These are phyloP conservation scores for Debaryomyces fabryi DNA, from an alignment of 1,139 yeast genomes.

Conservation along the genomic window DNA sequence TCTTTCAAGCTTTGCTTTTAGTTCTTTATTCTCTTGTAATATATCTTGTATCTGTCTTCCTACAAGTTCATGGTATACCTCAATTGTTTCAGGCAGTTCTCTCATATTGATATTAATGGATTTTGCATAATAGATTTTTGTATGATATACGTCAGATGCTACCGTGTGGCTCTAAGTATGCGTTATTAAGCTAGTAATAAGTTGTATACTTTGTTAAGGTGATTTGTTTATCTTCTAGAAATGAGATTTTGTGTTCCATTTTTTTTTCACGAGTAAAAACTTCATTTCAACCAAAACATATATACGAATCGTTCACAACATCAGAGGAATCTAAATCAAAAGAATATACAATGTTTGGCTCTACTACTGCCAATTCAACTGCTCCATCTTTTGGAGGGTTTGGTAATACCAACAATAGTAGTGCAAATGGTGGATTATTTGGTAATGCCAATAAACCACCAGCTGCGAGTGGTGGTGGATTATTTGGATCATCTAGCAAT, in stretches of 20 bases:
- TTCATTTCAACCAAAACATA: not conserved
- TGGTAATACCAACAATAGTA: constrained; percentile 13
- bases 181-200: not conserved
- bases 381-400: constrained; percentile 22
- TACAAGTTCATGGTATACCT: constrained; percentile 2
- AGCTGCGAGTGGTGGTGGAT: constrained; percentile 21
- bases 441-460: constrained; percentile 15
- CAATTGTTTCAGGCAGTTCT: not conserved
- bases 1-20: not conserved
- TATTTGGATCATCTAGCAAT: constrained; percentile 23
- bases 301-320: not conserved
- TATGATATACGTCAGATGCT: not conserved
- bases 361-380: constrained; percentile 15
- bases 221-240: constrained; percentile 1
- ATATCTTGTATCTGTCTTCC: constrained; percentile 8
- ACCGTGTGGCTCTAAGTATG: not conserved
- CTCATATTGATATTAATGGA: not conserved
- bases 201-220: not conserved
- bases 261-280: constrained; percentile 5
- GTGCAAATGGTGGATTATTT: constrained; percentile 7
- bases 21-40: constrained; percentile 6
- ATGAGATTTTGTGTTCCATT: constrained; percentile 5
- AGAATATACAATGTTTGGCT: constrained; percentile 20
- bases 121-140: not conserved
- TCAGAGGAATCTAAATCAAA: not conserved